phyloP scores from a whole-genome alignment of 306 rosid species.

The Hylodesmum podocarpum region DNA sequence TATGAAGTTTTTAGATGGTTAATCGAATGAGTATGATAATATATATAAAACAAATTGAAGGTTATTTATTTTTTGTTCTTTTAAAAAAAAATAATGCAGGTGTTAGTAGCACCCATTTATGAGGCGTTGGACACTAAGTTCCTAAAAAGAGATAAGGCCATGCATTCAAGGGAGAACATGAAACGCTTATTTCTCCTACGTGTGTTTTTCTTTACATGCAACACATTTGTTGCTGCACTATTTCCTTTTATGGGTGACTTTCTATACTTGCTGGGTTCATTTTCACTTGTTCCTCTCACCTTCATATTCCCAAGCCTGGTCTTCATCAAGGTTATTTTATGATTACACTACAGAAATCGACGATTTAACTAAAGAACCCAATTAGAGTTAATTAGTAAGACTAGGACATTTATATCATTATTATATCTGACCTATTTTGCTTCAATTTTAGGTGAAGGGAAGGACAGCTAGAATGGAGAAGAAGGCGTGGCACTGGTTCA shows the following conservation, averaged over 20 bases:
- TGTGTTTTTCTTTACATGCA: constrained; percentile 31
- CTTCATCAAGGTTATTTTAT: constrained; percentile 51
- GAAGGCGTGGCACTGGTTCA: constrained; percentile 60
- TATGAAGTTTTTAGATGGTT: neutral
- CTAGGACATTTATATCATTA: neutral
- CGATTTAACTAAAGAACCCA: neutral
- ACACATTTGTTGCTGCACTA: constrained; percentile 49
- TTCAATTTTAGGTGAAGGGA: constrained; percentile 52
- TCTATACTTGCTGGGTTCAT: constrained; percentile 55
- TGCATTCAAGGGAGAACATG: constrained; percentile 47
- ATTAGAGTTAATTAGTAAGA: neutral
- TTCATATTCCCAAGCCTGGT: constrained; percentile 63
- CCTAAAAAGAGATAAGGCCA: constrained; percentile 34
- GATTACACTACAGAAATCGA: neutral
- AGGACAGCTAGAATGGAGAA: constrained; percentile 45
- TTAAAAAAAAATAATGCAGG: constrained; percentile 36
- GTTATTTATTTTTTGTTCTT: neutral
- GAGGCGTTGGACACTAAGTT: constrained; percentile 55
- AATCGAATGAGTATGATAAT: neutral
- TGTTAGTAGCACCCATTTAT: constrained; percentile 54
- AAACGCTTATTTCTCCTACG: constrained; percentile 43
- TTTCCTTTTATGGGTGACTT: constrained; percentile 67
- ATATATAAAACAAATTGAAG: no score
- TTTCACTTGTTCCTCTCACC: constrained; percentile 55
- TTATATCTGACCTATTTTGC: neutral